Evolutionary conservation across 257 asterid species (phyloP).

Genomic region (Gynochthodes officinalis): DNA sequence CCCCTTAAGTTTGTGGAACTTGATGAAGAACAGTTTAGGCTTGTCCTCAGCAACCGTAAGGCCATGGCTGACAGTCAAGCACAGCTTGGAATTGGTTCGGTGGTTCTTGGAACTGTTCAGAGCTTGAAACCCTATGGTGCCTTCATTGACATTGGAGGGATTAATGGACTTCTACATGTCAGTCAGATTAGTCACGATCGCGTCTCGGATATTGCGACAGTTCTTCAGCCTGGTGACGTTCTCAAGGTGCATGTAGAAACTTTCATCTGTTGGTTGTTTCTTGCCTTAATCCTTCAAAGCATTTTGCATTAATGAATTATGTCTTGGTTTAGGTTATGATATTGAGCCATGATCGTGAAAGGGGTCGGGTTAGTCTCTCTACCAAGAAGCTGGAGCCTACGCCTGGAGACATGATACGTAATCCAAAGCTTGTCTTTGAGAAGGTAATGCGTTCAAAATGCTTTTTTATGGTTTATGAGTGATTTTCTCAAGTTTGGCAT

Average conservation of each 20-base stretch:
- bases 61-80: constrained; percentile 99
- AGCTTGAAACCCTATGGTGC: constrained; percentile 98
- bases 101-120: constrained; percentile 89
- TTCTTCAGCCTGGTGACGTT: constrained; percentile 95
- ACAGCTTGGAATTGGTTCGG: constrained; percentile 93
- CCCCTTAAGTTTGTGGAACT: constrained; percentile 92
- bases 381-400: constrained; percentile 98
- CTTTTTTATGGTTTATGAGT: neutral
- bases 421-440: constrained; percentile 91
- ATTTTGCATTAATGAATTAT: constrained; percentile 17
- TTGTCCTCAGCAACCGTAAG: constrained; percentile 90
- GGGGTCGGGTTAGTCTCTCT: constrained; percentile 94
- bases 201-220: constrained; percentile 81
- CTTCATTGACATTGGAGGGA: constrained; percentile 93
- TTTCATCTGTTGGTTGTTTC: constrained; percentile 11
- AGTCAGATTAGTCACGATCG: constrained; percentile 98
- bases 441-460: constrained; percentile 46
- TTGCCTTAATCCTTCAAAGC: constrained; percentile 3
- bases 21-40: constrained; percentile 83
- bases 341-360: constrained; percentile 97
- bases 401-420: constrained; percentile 98
- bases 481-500: neutral
- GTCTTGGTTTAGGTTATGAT: constrained; percentile 72
- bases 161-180: constrained; percentile 89
- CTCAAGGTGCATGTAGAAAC: constrained; percentile 53